Conservation (phyloP, 208 protist species). For the Wallacemonas sp. region DNA sequence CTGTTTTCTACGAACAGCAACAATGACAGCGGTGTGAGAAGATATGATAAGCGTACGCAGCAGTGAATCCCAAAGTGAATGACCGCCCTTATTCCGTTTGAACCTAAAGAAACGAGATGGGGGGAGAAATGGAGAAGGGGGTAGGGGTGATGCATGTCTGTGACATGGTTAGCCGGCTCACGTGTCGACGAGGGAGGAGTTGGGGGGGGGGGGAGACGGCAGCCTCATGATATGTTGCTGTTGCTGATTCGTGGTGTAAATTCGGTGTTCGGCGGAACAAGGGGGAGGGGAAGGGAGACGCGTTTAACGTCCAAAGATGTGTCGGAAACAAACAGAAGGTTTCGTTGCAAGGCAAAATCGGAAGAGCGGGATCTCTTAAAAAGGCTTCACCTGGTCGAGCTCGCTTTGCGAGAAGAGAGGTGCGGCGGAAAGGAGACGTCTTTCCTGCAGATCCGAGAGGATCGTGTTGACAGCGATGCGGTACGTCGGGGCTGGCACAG, state of each 20-base stretch:
- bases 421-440: slow-evolving; percentile 27
- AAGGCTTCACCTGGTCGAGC: slow-evolving; percentile 37
- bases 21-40: not conserved
- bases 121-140: too few species aligned
- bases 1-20: too few species aligned
- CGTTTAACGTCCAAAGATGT: not conserved
- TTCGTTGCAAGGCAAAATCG: too few species aligned
- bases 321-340: slow-evolving; percentile 11
- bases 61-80: too few species aligned
- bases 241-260: not conserved
- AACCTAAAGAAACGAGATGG: too few species aligned
- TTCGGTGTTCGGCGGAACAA: too few species aligned
- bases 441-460: slow-evolving; percentile 24
- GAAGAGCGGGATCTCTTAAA: slow-evolving; percentile 22
- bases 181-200: not conserved
- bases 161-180: not conserved
- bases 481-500: slow-evolving; percentile 45
- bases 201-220: not conserved
- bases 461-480: slow-evolving; percentile 57
- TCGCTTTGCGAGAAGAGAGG: slow-evolving; percentile 42
- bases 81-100: too few species aligned
- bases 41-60: not conserved
- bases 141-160: too few species aligned
- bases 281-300: not conserved
- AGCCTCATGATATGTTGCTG: not conserved